phyloP scores from a whole-genome alignment of 2,329 filamentous ascomycete species.

The Aspergillus ustus region DNA sequence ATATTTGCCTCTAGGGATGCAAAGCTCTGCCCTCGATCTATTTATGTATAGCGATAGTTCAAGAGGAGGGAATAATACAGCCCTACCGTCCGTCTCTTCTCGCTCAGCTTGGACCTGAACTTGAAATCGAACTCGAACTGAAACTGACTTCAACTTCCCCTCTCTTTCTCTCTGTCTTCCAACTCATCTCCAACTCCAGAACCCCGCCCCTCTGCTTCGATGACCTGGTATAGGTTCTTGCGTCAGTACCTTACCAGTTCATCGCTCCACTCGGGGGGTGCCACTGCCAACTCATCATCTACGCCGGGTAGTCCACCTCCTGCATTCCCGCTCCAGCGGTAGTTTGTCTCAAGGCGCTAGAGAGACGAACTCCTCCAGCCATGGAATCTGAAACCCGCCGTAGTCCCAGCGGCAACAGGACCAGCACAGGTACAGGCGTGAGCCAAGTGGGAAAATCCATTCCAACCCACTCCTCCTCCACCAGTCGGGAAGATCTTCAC shows the following conservation, averaged over 20 bases:
- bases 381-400: constrained; percentile 36
- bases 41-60: constrained; percentile 4
- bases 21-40: background rate
- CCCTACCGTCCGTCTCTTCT: background rate
- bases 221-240: constrained; percentile 22
- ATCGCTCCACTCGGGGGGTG: constrained; percentile 31
- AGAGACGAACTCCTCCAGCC: constrained; percentile 8
- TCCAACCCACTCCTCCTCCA: constrained; percentile 36
- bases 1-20: background rate
- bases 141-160: background rate
- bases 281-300: constrained; percentile 30
- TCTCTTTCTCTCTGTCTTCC: constrained; percentile 10
- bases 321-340: constrained; percentile 6
- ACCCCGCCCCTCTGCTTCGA: constrained; percentile 16
- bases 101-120: background rate
- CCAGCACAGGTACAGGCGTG: background rate
- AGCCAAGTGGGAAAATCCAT: constrained; percentile 30
- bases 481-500: constrained; percentile 34
- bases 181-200: background rate
- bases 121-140: background rate
- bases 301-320: background rate
- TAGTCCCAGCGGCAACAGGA: constrained; percentile 22
- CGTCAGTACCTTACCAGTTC: constrained; percentile 18
- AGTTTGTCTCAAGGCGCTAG: background rate
- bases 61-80: background rate